phyloP scores from a whole-genome alignment of 1,284 basidiomycete species.

The Fomitopsis palustris region DNA sequence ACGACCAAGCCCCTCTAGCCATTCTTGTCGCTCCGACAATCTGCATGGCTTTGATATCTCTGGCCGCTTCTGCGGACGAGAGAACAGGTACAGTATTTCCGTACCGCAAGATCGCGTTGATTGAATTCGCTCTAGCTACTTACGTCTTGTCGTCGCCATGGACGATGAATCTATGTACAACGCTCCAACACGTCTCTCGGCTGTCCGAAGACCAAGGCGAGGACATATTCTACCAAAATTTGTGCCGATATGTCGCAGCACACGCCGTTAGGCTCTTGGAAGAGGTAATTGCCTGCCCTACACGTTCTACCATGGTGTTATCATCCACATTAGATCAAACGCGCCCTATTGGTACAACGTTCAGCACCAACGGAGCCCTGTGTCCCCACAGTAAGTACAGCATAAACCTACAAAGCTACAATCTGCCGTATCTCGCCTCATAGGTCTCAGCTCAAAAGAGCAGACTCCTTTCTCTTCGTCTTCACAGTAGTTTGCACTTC shows the following conservation, averaged over 20 bases:
- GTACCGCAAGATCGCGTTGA: not conserved
- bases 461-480: not conserved
- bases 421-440: no score
- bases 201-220: not conserved
- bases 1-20: conserved; percentile 46
- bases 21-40: conserved; percentile 45
- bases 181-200: conserved; percentile 19
- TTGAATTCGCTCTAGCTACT: conserved; percentile 19
- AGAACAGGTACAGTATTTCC: conserved; percentile 30
- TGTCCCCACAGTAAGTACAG: no score
- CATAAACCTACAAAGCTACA: no score
- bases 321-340: not conserved
- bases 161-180: conserved; percentile 38
- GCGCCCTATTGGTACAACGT: not conserved
- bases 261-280: not conserved
- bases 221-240: not conserved
- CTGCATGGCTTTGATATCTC: conserved; percentile 41
- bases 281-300: not conserved
- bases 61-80: conserved; percentile 30
- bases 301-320: no score
- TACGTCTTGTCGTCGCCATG: conserved; percentile 44
- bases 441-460: no score
- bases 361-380: no score
- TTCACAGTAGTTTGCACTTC: not conserved
- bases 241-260: not conserved